Evolutionary conservation across 2,329 filamentous ascomycete genomes (phyloP).

Genomic region (Colletotrichum lupini): DNA sequence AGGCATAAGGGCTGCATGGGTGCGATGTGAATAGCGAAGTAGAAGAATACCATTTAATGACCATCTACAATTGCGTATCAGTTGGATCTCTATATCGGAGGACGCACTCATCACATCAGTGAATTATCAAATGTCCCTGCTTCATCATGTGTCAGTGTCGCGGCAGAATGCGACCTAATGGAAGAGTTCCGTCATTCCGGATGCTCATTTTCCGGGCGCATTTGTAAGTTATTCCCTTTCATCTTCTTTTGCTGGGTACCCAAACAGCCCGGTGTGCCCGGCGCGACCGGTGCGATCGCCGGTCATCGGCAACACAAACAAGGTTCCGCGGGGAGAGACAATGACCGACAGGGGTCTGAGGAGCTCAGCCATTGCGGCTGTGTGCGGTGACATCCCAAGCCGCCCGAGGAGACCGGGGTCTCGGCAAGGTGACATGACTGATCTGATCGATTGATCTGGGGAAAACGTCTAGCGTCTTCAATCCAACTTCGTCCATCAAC

Average conservation of each 20-base stretch:
- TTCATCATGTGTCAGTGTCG: not conserved
- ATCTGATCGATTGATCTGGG: not conserved
- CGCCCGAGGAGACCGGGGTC: not conserved
- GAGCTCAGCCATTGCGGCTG: slow-evolving; percentile 9
- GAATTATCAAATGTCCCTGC: not conserved
- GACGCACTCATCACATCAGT: too few species aligned
- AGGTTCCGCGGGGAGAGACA: not conserved
- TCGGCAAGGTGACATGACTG: not conserved
- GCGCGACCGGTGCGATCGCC: not conserved
- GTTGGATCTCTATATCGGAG: too few species aligned
- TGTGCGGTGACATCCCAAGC: slow-evolving; percentile 4
- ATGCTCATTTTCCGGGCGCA: not conserved
- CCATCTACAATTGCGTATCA: too few species aligned
- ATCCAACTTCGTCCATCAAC: not conserved
- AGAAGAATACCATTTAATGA: slow-evolving; percentile 29
- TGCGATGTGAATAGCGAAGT: slow-evolving; percentile 14
- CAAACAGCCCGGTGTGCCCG: too few species aligned
- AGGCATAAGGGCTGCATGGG: not conserved
- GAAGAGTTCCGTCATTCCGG: not conserved
- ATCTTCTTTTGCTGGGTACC: too few species aligned
- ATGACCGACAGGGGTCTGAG: not conserved
- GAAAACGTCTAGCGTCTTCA: not conserved
- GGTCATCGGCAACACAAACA: slow-evolving; percentile 8
- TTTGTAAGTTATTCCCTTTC: too few species aligned
- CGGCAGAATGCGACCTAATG: not conserved